These are phyloP conservation scores for Fomitopsis pinicola DNA, from an alignment of 1,284 basidiomycete genomes.

Conservation along the genomic window DNA sequence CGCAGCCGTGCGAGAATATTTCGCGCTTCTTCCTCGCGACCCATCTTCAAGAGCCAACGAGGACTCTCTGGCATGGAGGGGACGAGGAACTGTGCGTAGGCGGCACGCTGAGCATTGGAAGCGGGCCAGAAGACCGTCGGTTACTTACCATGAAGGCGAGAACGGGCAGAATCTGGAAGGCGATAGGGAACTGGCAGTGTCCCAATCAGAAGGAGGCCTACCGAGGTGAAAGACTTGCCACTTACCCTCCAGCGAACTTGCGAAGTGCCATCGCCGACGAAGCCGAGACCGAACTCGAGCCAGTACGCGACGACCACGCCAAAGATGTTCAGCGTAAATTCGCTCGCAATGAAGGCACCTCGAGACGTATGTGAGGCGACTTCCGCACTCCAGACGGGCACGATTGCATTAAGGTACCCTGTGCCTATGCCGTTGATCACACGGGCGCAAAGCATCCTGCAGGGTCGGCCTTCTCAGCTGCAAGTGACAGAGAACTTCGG, in stretches of 20 bases:
- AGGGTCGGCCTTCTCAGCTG: background rate
- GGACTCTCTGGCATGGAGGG: constrained; percentile 41
- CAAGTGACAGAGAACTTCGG: background rate
- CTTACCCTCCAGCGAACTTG: constrained; percentile 40
- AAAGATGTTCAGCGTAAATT: constrained; percentile 43
- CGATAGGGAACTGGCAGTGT: constrained; percentile 36
- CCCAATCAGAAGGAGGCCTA: background rate
- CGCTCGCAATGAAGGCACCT: constrained; percentile 34
- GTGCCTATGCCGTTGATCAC: constrained; percentile 51
- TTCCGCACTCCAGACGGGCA: constrained; percentile 49
- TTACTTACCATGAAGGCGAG: constrained; percentile 36
- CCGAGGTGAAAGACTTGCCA: background rate
- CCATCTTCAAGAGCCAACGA: constrained; percentile 52
- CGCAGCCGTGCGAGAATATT: constrained; percentile 35
- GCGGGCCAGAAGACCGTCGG: background rate
- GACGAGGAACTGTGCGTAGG: background rate
- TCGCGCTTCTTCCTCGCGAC: constrained; percentile 42
- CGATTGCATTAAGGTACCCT: constrained; percentile 47
- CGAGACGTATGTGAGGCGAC: constrained; percentile 42
- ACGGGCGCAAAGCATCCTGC: constrained; percentile 47
- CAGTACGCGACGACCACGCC: constrained; percentile 53
- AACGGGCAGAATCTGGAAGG: constrained; percentile 45
- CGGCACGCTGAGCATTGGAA: background rate
- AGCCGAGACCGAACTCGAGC: constrained; percentile 48
- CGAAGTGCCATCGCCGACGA: constrained; percentile 40